Base-by-base conservation (phyloP, 1,284 basidiomycete genomes). In the Fomitopsis pinicola region DNA sequence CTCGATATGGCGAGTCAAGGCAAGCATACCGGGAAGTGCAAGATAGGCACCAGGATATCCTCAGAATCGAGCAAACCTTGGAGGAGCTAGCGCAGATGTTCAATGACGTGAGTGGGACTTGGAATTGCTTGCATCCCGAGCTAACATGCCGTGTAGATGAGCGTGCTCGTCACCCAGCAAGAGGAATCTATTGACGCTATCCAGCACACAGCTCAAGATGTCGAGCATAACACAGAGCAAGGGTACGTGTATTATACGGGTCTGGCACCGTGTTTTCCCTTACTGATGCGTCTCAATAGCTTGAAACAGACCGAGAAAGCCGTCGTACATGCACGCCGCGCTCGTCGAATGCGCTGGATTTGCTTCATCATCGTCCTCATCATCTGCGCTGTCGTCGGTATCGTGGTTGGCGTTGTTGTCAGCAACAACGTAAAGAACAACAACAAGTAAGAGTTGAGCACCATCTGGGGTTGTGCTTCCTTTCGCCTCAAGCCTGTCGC, bases 11-110 rank as follows among this genome's bases (percentile, higher is more conserved):
- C 53, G 91, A 94, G 67, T 91, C 94, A 9, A 83, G 93, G 60
- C 84, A 85, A 48, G 95, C 92, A 0, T 93, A 92, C 73, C 84
- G 88, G 57, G 96, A 97, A 76, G 95, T 97, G 1, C 95, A 97
- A 74, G 88, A 92, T 67, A 84, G 96, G 57, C 94, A 97, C 70
- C 85, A 91, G 69, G 95, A 98, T 64, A 86, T 98, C 67, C 84
- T 85, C 67, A 86, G 86, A 69, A 95, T 98, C 73, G 95, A 97
- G 74, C 80, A 83, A 67, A 97, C 95, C 2, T 77, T 98, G 57
- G 88, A 86, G 28, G 95, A 98, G 73, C 82, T 98, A 58, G 92
- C 90, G 1, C 91, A 94, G 72, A 78, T 98, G 65, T 95, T 97
- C 76, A 86, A 85, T 66, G 96, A 98, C 70, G 86, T 84, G 54